Percentiles rank a stretch among this genome's conserved stretches.
phyloP scores from a whole-genome alignment of 345 rosid species.

The Draba incana region DNA sequence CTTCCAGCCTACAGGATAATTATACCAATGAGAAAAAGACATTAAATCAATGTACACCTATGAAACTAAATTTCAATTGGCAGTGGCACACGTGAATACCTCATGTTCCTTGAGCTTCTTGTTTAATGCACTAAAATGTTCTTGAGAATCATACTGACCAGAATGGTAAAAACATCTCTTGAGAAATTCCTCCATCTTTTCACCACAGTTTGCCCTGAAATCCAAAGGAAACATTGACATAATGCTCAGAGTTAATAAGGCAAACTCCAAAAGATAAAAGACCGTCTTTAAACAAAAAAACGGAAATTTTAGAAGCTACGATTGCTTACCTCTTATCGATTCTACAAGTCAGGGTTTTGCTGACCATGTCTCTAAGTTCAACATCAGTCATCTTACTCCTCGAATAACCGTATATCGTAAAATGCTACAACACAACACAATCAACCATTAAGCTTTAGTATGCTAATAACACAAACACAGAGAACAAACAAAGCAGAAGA shows the following conservation, averaged over 20 bases:
- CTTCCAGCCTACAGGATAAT: conserved; percentile 64
- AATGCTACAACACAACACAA: conserved; percentile 63
- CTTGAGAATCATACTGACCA: conserved; percentile 91
- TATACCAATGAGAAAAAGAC: not conserved
- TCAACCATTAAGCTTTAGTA: not conserved
- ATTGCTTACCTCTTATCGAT: conserved; percentile 82
- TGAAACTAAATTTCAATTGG: not conserved
- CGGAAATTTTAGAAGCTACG: not conserved
- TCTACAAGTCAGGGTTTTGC: conserved; percentile 96
- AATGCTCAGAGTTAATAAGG: not conserved
- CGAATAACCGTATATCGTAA: conserved; percentile 89
- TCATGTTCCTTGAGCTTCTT: conserved; percentile 83
- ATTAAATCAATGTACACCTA: no score
- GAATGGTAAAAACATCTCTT: conserved; percentile 94
- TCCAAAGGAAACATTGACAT: conserved; percentile 34
- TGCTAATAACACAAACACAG: conserved; percentile 1
- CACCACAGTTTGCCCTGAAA: conserved; percentile 85
- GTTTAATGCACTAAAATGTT: conserved; percentile 76
- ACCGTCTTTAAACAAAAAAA: not conserved
- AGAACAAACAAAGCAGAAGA: conserved; percentile 12
- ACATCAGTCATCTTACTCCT: conserved; percentile 97
- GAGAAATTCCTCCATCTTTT: conserved; percentile 96
- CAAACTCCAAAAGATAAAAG: no score
- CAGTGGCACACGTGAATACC: conserved; percentile 51
- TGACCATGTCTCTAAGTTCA: conserved; percentile 90